Conservation (phyloP, 1,139 yeast genomes). For the Yamadazyma sp. region DNA sequence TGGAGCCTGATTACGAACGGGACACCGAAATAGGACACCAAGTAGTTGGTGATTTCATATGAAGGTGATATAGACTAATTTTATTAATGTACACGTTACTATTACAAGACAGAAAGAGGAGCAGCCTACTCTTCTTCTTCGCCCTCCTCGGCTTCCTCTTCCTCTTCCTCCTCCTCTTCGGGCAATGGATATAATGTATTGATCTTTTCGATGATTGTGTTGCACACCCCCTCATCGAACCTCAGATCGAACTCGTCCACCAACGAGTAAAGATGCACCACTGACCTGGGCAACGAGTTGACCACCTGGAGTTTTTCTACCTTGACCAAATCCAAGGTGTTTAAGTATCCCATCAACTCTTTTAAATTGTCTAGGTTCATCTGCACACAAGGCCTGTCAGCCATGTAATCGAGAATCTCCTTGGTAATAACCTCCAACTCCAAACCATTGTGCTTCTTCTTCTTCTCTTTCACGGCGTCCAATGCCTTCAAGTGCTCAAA, state of each 20-base stretch:
- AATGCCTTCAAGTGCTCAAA: slow-evolving; percentile 55
- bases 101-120: background rate
- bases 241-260: slow-evolving; percentile 92
- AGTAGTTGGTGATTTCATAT: slow-evolving; percentile 1
- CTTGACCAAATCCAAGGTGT: slow-evolving; percentile 64
- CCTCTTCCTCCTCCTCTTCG: slow-evolving; percentile 36
- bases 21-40: slow-evolving; percentile 11
- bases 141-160: slow-evolving; percentile 24
- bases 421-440: slow-evolving; percentile 68
- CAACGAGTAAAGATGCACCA: slow-evolving; percentile 75
- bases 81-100: slow-evolving; percentile 4
- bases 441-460: slow-evolving; percentile 37
- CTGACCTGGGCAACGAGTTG: slow-evolving; percentile 73
- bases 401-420: slow-evolving; percentile 55
- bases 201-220: slow-evolving; percentile 52
- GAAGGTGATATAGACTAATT: slow-evolving; percentile 1
- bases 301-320: slow-evolving; percentile 84
- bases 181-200: slow-evolving; percentile 48
- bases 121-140: too few relatives aligned
- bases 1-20: slow-evolving; percentile 10
- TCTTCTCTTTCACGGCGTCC: slow-evolving; percentile 44
- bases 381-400: slow-evolving; percentile 41
- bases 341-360: slow-evolving; percentile 51
- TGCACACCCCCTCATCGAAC: slow-evolving; percentile 62
- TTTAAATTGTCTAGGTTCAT: slow-evolving; percentile 50